A percentile compares a stretch with the other conserved stretches of the same genome.
These are phyloP conservation scores for Aspergillus luchuensis DNA, from an alignment of 2,329 filamentous ascomycete species.

Conservation along the genomic window DNA sequence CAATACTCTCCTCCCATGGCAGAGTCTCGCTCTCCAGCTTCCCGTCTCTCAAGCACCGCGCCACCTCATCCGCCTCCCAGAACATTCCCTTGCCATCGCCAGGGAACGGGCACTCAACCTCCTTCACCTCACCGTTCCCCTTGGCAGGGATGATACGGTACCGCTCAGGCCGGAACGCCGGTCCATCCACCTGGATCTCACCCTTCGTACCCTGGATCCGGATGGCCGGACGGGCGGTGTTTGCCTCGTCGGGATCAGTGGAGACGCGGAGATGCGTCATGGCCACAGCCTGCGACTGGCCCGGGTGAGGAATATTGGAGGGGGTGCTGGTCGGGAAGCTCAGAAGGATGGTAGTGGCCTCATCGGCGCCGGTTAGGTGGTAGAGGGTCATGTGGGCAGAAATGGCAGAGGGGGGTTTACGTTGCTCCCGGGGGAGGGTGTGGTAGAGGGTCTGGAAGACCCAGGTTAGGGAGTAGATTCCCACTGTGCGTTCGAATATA, in stretches of 20 bases:
- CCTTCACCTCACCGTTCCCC: constrained; percentile 48
- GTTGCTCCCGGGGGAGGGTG: constrained; percentile 64
- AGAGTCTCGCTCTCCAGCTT: constrained; percentile 72
- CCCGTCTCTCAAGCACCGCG: constrained; percentile 73
- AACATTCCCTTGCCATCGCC: constrained; percentile 79
- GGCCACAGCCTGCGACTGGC: constrained; percentile 70
- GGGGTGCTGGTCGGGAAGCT: constrained; percentile 66
- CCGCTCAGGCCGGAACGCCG: constrained; percentile 68
- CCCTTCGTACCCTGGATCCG: constrained; percentile 79
- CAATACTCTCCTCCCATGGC: constrained; percentile 73
- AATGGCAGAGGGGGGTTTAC: constrained; percentile 67
- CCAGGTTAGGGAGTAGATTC: constrained; percentile 89
- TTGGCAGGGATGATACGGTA: constrained; percentile 64
- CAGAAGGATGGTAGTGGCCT: constrained; percentile 75
- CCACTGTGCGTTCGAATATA: constrained; percentile 50
- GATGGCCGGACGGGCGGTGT: constrained; percentile 65
- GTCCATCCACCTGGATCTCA: constrained; percentile 77
- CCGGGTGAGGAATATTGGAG: constrained; percentile 39
- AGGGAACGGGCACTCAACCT: constrained; percentile 49
- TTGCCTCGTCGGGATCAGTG: constrained; percentile 63
- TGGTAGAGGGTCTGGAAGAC: constrained; percentile 88
- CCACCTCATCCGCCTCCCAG: constrained; percentile 82
- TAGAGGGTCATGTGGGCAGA: constrained; percentile 72
- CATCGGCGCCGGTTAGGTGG: constrained; percentile 71
- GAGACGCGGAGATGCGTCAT: constrained; percentile 65